phyloP scores from a whole-genome alignment of 306 rosid genomes.

The Alnus rubra region DNA sequence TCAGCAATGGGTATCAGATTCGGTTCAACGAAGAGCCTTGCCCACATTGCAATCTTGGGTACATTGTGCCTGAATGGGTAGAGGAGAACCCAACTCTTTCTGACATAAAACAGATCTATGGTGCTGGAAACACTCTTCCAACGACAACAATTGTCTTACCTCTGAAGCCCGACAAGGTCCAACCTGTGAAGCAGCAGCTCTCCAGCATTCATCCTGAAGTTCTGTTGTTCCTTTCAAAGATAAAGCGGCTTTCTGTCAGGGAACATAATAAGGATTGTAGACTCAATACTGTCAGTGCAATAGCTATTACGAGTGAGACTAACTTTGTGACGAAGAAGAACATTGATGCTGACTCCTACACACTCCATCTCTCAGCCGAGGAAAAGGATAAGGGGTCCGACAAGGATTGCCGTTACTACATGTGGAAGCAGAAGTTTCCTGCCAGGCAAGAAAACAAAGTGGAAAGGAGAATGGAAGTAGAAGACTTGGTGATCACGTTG shows the following conservation, averaged over 20 bases:
- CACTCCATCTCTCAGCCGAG: slow-evolving; percentile 49
- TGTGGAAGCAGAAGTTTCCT: slow-evolving; percentile 76
- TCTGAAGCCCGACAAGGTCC: slow-evolving; percentile 60
- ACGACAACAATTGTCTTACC: slow-evolving; percentile 65
- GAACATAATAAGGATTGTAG: slow-evolving; percentile 45
- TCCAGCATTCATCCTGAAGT: slow-evolving; percentile 70
- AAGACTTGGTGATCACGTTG: slow-evolving; percentile 59
- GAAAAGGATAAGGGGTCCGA: slow-evolving; percentile 27
- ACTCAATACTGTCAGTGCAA: slow-evolving; percentile 41
- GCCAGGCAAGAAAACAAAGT: slow-evolving; percentile 45
- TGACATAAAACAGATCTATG: slow-evolving; percentile 49
- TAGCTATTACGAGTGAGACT: slow-evolving; percentile 60
- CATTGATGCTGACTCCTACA: slow-evolving; percentile 68
- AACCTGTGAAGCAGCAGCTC: slow-evolving; percentile 64
- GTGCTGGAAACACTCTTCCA: slow-evolving; percentile 44
- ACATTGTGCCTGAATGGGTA: slow-evolving; percentile 90
- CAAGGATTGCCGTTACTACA: slow-evolving; percentile 49
- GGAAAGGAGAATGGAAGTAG: slow-evolving; percentile 62
- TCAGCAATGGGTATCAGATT: slow-evolving; percentile 81
- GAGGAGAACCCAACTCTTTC: slow-evolving; percentile 52
- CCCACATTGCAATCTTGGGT: slow-evolving; percentile 65
- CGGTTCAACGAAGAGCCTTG: slow-evolving; percentile 72
- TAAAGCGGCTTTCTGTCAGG: slow-evolving; percentile 59
- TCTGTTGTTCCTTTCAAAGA: slow-evolving; percentile 64
- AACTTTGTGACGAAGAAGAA: slow-evolving; percentile 47